Evolutionary conservation across 106 monocot species (phyloP).

Genomic region (Xerophyta viscosa): DNA sequence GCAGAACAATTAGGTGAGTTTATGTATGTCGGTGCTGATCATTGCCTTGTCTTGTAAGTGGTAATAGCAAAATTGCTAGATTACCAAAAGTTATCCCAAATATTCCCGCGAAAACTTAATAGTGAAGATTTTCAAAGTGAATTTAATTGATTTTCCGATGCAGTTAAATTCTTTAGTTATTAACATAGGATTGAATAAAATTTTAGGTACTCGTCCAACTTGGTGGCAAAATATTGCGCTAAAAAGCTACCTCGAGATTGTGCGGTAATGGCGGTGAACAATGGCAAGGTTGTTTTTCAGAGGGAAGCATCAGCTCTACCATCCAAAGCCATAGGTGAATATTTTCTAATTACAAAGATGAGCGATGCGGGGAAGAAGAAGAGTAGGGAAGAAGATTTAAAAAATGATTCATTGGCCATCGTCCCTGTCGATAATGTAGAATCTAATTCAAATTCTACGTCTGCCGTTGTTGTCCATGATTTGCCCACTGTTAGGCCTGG

Average conservation of each 20-base stretch:
- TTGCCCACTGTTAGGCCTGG: slow-evolving; percentile 28
- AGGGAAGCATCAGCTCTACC: slow-evolving; percentile 36
- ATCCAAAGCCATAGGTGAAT: slow-evolving; percentile 16
- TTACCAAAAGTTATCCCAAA: too few relatives aligned
- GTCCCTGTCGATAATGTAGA: slow-evolving; percentile 6
- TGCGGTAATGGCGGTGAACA: slow-evolving; percentile 59
- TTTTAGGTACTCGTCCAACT: slow-evolving; percentile 10
- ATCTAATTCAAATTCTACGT: neutral
- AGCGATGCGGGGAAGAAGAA: neutral
- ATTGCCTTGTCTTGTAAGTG: too few relatives aligned
- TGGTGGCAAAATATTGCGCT: slow-evolving; percentile 57
- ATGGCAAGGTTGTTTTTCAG: slow-evolving; percentile 63
- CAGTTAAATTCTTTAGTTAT: too few relatives aligned
- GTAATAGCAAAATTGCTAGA: too few relatives aligned
- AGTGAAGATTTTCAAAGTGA: too few relatives aligned
- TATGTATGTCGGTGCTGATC: too few relatives aligned
- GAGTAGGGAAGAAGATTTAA: slow-evolving; percentile 1
- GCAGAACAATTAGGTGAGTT: slow-evolving; percentile 1
- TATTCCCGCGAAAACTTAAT: too few relatives aligned
- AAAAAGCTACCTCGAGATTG: slow-evolving; percentile 42
- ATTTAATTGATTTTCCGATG: too few relatives aligned
- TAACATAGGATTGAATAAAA: neutral
- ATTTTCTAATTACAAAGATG: neutral
- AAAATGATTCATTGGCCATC: slow-evolving; percentile 4
- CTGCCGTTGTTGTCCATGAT: too few relatives aligned